A percentile compares a stretch with the other conserved stretches of the same genome.
Conservation (phyloP, 2,329 filamentous ascomycete species). For the Aspergillus japonicus region DNA sequence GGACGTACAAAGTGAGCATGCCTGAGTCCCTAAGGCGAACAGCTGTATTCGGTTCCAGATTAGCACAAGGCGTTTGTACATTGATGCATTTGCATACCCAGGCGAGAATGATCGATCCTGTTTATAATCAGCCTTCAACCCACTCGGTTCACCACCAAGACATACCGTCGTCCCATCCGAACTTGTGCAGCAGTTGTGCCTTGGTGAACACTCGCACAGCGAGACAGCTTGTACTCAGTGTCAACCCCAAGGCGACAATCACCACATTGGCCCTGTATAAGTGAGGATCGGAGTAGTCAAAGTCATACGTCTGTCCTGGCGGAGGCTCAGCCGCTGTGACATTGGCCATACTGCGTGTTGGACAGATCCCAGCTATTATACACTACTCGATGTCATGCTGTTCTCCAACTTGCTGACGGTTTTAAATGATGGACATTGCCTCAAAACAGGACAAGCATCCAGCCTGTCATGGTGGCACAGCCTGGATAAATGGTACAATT, state of each 20-base stretch:
- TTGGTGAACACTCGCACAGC: constrained; percentile 12
- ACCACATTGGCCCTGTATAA: constrained; percentile 7
- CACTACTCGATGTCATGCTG: background rate
- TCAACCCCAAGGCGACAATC: constrained; percentile 6
- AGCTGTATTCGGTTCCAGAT: background rate
- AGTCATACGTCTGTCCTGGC: constrained; percentile 10
- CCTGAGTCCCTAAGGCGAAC: background rate
- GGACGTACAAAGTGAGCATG: background rate
- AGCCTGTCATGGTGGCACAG: too few species aligned
- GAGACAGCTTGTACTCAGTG: constrained; percentile 6
- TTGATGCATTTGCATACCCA: background rate
- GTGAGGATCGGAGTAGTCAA: constrained; percentile 12
- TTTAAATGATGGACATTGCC: background rate
- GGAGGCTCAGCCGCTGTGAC: constrained; percentile 1
- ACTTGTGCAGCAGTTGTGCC: constrained; percentile 6
- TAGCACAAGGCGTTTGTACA: background rate
- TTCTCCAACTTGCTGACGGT: background rate
- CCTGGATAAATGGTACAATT: too few species aligned
- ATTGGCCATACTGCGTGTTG: background rate
- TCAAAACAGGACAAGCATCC: background rate
- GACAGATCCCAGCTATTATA: background rate
- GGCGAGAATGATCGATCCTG: background rate
- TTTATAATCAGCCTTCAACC: background rate
- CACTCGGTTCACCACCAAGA: background rate
- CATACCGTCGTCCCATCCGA: constrained; percentile 11